Percentiles rank a stretch among this genome's conserved stretches.
Evolutionary conservation across 768 basidiomycete genomes (phyloP).

Genomic region (Tricholoma saponaceum): DNA sequence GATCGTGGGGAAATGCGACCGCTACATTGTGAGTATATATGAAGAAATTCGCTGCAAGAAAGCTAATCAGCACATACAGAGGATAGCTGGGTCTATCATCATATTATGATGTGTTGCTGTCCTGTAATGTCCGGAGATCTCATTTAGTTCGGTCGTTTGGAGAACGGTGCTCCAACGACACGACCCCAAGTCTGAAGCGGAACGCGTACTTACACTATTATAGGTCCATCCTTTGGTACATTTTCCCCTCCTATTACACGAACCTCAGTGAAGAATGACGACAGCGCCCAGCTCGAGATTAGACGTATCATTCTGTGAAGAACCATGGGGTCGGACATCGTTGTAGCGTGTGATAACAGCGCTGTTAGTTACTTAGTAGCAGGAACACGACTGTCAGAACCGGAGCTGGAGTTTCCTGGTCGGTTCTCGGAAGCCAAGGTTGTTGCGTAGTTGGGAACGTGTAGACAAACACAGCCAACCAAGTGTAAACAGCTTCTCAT

Average conservation of each 20-base stretch:
- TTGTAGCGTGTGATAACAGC: neutral
- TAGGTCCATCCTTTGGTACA: constrained; percentile 83
- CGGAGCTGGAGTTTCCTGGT: no score
- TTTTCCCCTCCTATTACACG: constrained; percentile 85
- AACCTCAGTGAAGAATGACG: constrained; percentile 87
- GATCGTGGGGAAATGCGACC: constrained; percentile 73
- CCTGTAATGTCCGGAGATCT: constrained; percentile 31
- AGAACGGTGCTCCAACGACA: neutral
- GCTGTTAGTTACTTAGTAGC: no score
- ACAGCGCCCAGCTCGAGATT: constrained; percentile 69
- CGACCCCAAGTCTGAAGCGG: neutral
- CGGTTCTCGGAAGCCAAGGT: neutral
- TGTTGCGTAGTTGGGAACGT: neutral
- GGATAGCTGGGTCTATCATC: constrained; percentile 84
- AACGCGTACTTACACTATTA: constrained; percentile 72
- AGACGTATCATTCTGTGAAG: constrained; percentile 70
- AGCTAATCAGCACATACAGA: constrained; percentile 46
- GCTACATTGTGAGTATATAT: constrained; percentile 41
- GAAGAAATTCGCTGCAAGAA: neutral
- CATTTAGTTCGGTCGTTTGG: neutral
- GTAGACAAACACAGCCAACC: neutral
- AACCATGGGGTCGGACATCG: constrained; percentile 32
- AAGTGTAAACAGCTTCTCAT: neutral
- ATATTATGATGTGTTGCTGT: constrained; percentile 91
- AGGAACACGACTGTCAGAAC: neutral